Conservation (phyloP, 2,329 filamentous ascomycete species). For the Exophiala sp. region DNA sequence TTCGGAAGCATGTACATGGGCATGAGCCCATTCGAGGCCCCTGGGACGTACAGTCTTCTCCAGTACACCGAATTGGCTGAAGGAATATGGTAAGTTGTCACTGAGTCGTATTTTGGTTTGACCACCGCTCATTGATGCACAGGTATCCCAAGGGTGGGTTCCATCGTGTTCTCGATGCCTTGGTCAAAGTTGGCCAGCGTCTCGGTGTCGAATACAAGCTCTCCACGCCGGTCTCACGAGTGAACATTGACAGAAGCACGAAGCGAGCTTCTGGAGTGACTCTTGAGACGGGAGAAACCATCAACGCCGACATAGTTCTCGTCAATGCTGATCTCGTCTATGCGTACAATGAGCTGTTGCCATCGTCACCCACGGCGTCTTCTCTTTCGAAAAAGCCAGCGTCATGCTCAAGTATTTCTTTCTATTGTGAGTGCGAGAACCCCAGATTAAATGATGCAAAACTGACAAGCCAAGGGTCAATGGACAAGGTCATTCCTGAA, state of each 20-base stretch:
- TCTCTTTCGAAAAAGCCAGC: constrained; percentile 34
- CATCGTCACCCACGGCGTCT: constrained; percentile 41
- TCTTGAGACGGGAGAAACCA: constrained; percentile 52
- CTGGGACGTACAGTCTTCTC: constrained; percentile 65
- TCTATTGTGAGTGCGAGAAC: constrained; percentile 52
- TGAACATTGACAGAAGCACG: constrained; percentile 51
- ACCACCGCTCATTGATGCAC: background rate
- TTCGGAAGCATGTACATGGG: constrained; percentile 81
- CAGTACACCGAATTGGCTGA: constrained; percentile 71
- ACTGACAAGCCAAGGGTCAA: constrained; percentile 42
- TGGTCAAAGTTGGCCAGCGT: constrained; percentile 58
- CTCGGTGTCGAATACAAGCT: constrained; percentile 59
- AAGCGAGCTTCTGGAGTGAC: constrained; percentile 54
- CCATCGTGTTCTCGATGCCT: constrained; percentile 57
- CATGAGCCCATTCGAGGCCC: constrained; percentile 71
- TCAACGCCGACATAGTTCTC: constrained; percentile 60
- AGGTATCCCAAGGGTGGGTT: constrained; percentile 56
- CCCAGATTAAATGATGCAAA: background rate
- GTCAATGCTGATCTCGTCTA: constrained; percentile 71
- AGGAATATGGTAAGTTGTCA: constrained; percentile 61
- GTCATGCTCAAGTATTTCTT: constrained; percentile 68
- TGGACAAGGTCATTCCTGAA: constrained; percentile 55
- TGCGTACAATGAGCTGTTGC: constrained; percentile 65
- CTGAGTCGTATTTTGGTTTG: background rate
- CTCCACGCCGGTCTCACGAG: constrained; percentile 51